Conservation (phyloP, 805 yeast genomes). For the Saturnispora kantuleensis region DNA sequence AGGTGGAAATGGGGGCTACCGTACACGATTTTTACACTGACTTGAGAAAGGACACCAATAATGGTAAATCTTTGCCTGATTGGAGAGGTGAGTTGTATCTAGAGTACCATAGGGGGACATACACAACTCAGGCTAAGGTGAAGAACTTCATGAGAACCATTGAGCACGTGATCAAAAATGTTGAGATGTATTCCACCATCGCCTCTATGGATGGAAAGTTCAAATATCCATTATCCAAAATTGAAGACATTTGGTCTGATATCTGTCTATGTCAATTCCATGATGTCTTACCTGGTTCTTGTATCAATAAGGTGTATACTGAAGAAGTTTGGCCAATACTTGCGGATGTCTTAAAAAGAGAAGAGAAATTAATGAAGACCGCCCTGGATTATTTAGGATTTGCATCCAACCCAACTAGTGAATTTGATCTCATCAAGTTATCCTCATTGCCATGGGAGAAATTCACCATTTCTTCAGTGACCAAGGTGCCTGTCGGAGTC, state of each 20-base stretch:
- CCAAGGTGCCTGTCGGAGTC: constrained; percentile 9
- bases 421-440: constrained; percentile 23
- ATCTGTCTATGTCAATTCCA: constrained; percentile 89
- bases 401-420: constrained; percentile 1
- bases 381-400: constrained; percentile 26
- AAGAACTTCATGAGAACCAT: constrained; percentile 70
- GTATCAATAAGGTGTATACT: constrained; percentile 86
- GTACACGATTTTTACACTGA: constrained; percentile 75
- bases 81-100: constrained; percentile 93
- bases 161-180: constrained; percentile 72
- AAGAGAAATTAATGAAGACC: constrained; percentile 40
- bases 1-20: constrained; percentile 65
- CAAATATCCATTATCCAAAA: constrained; percentile 59
- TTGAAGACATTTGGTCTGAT: constrained; percentile 77
- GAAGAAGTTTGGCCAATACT: constrained; percentile 82
- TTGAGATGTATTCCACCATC: constrained; percentile 74
- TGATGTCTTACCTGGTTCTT: constrained; percentile 95
- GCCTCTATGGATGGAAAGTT: constrained; percentile 50
- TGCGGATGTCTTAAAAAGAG: constrained; percentile 41
- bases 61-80: constrained; percentile 62
- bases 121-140: constrained; percentile 85
- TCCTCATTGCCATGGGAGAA: constrained; percentile 64
- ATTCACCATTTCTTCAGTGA: constrained; percentile 31
- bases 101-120: constrained; percentile 95
- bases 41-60: constrained; percentile 48